phyloP scores from a whole-genome alignment of 2,329 filamentous ascomycete species.

The Fusarium mexicanum region DNA sequence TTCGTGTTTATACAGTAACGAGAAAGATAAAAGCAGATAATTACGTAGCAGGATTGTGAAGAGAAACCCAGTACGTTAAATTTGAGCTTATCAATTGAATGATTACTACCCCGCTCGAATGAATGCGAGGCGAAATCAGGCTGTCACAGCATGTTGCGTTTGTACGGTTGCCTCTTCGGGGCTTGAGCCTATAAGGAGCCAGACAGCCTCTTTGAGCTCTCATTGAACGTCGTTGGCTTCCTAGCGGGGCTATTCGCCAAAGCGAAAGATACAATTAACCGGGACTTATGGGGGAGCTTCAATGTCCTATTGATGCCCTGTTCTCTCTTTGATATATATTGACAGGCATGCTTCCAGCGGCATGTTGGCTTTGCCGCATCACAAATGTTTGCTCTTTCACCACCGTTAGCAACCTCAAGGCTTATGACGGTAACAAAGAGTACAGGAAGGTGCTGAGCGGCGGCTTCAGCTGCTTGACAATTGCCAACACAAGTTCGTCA shows the following conservation, averaged over 20 bases:
- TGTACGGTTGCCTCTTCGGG: not conserved
- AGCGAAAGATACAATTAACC: not conserved
- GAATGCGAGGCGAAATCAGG: not conserved
- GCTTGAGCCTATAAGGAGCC: not conserved
- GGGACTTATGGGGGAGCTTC: not conserved
- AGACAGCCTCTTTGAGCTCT: not conserved
- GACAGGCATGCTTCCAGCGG: not conserved
- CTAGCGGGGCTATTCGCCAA: no score
- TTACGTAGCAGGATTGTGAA: not conserved
- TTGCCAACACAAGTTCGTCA: not conserved
- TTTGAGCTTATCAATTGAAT: not conserved
- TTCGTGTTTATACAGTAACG: not conserved
- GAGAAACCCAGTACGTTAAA: not conserved
- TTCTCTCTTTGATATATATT: not conserved
- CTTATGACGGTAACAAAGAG: no score
- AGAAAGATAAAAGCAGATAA: not conserved
- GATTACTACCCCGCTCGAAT: not conserved
- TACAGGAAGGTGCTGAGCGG: not conserved
- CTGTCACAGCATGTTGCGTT: not conserved
- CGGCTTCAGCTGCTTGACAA: not conserved
- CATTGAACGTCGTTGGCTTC: not conserved
- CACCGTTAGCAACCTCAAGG: not conserved
- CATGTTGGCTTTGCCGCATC: not conserved
- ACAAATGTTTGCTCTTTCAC: not conserved
- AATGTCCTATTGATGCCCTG: not conserved